Evolutionary conservation across 331 rosid species (phyloP).

Genomic region (Ulmus americana): DNA sequence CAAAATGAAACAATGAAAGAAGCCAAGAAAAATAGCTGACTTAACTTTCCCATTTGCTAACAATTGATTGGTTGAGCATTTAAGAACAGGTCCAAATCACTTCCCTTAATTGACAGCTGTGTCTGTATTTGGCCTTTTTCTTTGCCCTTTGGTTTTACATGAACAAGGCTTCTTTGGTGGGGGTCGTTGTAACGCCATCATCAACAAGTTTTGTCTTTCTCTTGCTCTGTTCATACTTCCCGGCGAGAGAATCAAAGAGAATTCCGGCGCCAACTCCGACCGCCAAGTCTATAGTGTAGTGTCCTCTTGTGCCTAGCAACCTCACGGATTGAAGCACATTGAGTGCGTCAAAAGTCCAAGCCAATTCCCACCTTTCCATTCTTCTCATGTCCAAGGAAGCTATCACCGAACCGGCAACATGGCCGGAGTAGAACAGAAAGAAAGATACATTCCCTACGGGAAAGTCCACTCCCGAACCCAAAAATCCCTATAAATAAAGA

Average conservation of each 20-base stretch:
- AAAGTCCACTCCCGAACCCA: slow-evolving; percentile 85
- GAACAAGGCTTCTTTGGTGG: slow-evolving; percentile 16
- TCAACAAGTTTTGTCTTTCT: slow-evolving; percentile 13
- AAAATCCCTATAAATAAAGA: slow-evolving; percentile 42
- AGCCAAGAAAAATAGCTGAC: too few relatives aligned
- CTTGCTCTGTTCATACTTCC: slow-evolving; percentile 59
- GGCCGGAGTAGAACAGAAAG: slow-evolving; percentile 80
- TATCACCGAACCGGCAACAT: slow-evolving; percentile 84
- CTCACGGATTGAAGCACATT: slow-evolving; percentile 67
- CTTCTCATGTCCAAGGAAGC: slow-evolving; percentile 92
- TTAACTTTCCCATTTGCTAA: too few relatives aligned
- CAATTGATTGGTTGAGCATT: too few relatives aligned
- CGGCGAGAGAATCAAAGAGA: slow-evolving; percentile 75
- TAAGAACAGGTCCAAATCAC: too few relatives aligned
- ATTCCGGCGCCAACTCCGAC: slow-evolving; percentile 93
- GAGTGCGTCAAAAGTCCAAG: slow-evolving; percentile 57
- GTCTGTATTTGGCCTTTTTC: background rate
- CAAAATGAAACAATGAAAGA: too few relatives aligned
- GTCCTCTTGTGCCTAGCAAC: slow-evolving; percentile 80
- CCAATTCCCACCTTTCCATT: slow-evolving; percentile 60
- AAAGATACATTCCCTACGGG: slow-evolving; percentile 93
- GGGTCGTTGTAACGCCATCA: slow-evolving; percentile 1
- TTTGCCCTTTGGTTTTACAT: slow-evolving; percentile 7
- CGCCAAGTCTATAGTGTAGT: slow-evolving; percentile 79
- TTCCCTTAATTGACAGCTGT: background rate